Evolutionary conservation across 345 rosid species (phyloP), one percentile per base, ranked within the genome.

Genomic region (Lumnitzera racemosa): DNA sequence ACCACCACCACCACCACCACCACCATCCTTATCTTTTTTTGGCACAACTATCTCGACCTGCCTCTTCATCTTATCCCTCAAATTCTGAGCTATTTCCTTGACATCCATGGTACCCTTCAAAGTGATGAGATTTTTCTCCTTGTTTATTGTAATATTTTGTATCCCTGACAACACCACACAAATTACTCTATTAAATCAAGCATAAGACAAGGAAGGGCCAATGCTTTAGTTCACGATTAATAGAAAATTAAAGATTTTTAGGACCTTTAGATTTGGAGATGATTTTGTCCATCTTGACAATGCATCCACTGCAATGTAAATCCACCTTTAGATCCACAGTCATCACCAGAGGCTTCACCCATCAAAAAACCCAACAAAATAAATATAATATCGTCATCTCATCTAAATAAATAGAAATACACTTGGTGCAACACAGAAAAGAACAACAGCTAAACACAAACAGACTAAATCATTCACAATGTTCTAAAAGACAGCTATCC

Each of bases 41-140:
- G 85, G 84, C 8, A 84, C 90, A 69, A 90, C 76, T 20, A 81
- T 72, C 57, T 81, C 77, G 7, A 84, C 87, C 0, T 65, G 24
- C 63, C 78, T 72, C 78, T 80, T 94, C 53, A 90, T 80, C 64
- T 69, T 87, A 46, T 75, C 78, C 79, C 68, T 76, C 62, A 94
- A 43, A 36, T 27, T 47, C 46, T 77, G 86, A 0, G 69, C 57
- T 73, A 94, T 57, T 24, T 71, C 76, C 59, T 88, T 80, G 2
- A 72, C 78, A 46, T 90, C 95, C 91, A 90, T 84, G 0, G 81
- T 75, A 46, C 97, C 99, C 2, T 65, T 94, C 29, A 90, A 90
- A 13, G 81, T 76, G 49, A 86, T 85, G 71, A 73, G 31, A 43
- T 86, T 90, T 69, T 83, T 94, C 66, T 64, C 79, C 64, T 57